A percentile compares a stretch with the other conserved stretches of the same genome.
Evolutionary conservation across 805 yeast genomes (phyloP).

Genomic region (Starmerella kuoi): DNA sequence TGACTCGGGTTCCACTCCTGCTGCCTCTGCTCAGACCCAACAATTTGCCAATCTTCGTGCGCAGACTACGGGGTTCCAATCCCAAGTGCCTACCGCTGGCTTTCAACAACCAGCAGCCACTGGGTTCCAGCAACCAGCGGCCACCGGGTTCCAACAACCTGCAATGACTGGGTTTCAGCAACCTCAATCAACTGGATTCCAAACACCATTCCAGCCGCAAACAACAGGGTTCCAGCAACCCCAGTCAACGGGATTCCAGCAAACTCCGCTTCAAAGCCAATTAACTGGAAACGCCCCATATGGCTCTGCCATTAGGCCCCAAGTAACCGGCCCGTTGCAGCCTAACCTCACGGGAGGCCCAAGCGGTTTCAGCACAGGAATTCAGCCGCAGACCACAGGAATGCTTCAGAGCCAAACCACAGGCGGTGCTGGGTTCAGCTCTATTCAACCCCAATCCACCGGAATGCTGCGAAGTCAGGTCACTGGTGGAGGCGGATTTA

Average conservation of each 20-base stretch:
- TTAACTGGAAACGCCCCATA: slow-evolving; percentile 9
- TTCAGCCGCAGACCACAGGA: slow-evolving; percentile 25
- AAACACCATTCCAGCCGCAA: slow-evolving; percentile 13
- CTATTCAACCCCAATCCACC: slow-evolving; percentile 13
- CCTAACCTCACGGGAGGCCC: slow-evolving; percentile 11
- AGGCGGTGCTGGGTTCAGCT: slow-evolving; percentile 1
- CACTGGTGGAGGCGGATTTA: slow-evolving; percentile 25
- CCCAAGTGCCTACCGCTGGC: slow-evolving; percentile 9
- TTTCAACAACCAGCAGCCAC: slow-evolving; percentile 1
- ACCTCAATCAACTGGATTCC: slow-evolving; percentile 12
- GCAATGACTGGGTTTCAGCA: slow-evolving; percentile 3
- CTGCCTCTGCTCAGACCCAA: slow-evolving; percentile 1
- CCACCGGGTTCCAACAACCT: slow-evolving; percentile 24
- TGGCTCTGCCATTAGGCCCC: slow-evolving; percentile 36
- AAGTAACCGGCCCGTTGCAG: slow-evolving; percentile 48
- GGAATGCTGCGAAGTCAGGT: slow-evolving; percentile 29
- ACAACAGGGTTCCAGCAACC: slow-evolving; percentile 20
- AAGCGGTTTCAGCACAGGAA: not conserved
- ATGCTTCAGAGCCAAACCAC: slow-evolving; percentile 14
- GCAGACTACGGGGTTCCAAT: slow-evolving; percentile 3
- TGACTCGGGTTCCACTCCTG: slow-evolving; percentile 28
- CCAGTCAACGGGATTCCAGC: not conserved
- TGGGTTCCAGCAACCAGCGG: slow-evolving; percentile 27
- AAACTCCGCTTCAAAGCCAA: not conserved
- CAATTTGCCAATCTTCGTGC: slow-evolving; percentile 10